These are phyloP conservation scores for Alternaria triticina DNA, from an alignment of 2,329 filamentous ascomycete species.

Conservation along the genomic window DNA sequence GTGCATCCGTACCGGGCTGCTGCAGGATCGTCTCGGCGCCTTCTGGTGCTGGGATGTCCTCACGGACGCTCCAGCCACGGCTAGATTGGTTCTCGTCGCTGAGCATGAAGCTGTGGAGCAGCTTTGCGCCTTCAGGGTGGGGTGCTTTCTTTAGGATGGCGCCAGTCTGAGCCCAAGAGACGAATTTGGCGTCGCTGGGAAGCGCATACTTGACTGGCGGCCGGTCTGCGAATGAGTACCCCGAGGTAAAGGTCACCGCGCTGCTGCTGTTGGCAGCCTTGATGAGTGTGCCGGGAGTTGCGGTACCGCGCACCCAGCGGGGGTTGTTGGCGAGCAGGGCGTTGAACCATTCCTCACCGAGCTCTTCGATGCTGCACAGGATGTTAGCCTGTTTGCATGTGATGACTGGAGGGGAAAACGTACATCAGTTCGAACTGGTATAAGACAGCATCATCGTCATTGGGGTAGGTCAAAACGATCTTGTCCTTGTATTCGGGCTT, in stretches of 20 bases:
- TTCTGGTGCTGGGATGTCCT: conserved; percentile 35
- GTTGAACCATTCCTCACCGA: conserved; percentile 58
- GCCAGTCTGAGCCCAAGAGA: conserved; percentile 57
- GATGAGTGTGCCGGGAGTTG: conserved; percentile 51
- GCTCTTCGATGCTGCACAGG: conserved; percentile 34
- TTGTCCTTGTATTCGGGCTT: conserved; percentile 57
- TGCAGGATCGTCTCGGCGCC: conserved; percentile 41
- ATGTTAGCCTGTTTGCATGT: background rate
- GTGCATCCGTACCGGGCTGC: conserved; percentile 45
- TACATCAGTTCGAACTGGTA: conserved; percentile 58
- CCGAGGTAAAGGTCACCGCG: conserved; percentile 24
- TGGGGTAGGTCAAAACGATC: conserved; percentile 58
- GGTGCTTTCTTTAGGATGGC: conserved; percentile 59
- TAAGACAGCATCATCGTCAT: conserved; percentile 64
- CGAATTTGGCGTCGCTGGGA: conserved; percentile 50
- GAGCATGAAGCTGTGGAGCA: conserved; percentile 57
- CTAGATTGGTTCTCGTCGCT: conserved; percentile 50
- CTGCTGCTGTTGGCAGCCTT: conserved; percentile 27
- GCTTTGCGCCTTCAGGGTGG: conserved; percentile 59
- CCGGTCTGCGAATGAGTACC: background rate
- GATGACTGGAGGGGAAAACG: background rate
- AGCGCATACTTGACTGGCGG: conserved; percentile 11
- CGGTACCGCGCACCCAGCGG: conserved; percentile 60
- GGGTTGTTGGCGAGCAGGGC: conserved; percentile 57
- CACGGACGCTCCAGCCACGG: conserved; percentile 47